Base-by-base conservation (phyloP, 31 red algal genomes). In the Asparagopsis taxiformis region DNA sequence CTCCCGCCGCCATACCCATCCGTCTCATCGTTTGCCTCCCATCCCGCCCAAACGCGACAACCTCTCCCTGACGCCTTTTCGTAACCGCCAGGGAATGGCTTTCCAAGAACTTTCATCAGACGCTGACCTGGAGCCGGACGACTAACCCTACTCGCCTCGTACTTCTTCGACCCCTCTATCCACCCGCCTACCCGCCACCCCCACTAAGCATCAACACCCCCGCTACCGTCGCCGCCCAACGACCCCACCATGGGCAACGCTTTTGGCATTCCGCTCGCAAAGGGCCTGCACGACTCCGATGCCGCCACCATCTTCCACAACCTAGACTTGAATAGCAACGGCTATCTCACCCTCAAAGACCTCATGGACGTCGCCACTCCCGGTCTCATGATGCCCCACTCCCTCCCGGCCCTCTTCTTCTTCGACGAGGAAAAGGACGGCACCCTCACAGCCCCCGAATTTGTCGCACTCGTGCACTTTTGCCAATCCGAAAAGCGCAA, bases 351-450 rank as follows among this genome's bases (percentile, higher is more conserved):
- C 21, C 75, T 94, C 44, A 85, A 86, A 23, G 91, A 94, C 63
- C 62, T 91, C 9, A 68, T 94, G 1, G 52, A 60, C 20, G 57
- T 63, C 20, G 58, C 74, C 23, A 39, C 62, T 55, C 61, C 83
- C 41, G 83, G 76, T 29, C 65, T 94, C 0, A 77, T 71, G 17
- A 73, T 87, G 49, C 91, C 81, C 9, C 91, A 87, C 39, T 94
- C 91, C 2, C 75, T 94, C 17, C 82, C 91, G 3, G 91, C 80
- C 24, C 75, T 94, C 16, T 94, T 68, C 57, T 94, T 84, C 35
- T 82, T 94, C 68, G 91, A 94, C 44, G 59, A 59, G 37, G 82
- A 82, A 37, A 74, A 75, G 28, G 70, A 94, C 48, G 91, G 91
- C 59, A 72, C 65, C 20, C 70, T 81, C 26, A 84, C 84, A 25